phyloP scores from a whole-genome alignment of 345 rosid genomes.

The Erodium maritimum region DNA sequence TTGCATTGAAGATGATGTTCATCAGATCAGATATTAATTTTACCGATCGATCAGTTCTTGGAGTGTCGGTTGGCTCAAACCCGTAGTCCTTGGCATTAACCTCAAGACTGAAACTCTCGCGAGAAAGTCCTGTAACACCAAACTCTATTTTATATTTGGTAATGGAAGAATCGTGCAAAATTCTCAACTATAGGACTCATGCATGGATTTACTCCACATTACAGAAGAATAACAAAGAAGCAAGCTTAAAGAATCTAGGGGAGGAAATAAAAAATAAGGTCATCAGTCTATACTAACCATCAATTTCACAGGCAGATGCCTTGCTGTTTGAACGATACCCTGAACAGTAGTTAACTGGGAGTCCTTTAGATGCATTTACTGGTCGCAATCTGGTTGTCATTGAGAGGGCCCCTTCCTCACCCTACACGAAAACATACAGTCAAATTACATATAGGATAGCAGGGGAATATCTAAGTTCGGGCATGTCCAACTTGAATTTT shows the following conservation, averaged over 20 bases:
- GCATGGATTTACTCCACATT: too few species aligned
- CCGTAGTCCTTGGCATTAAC: slow-evolving; percentile 79
- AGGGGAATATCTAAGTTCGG: too few species aligned
- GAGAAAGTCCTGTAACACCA: slow-evolving; percentile 50
- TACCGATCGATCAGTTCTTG: slow-evolving; percentile 93
- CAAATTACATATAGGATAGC: background rate
- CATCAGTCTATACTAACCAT: slow-evolving; percentile 35
- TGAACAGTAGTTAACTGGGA: slow-evolving; percentile 88
- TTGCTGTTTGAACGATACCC: slow-evolving; percentile 62
- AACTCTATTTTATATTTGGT: background rate
- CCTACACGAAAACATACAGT: slow-evolving; percentile 30
- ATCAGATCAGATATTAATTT: slow-evolving; percentile 9
- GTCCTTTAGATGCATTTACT: slow-evolving; percentile 59
- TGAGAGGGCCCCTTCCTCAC: slow-evolving; percentile 95
- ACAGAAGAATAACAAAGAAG: too few species aligned
- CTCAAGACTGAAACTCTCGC: slow-evolving; percentile 68
- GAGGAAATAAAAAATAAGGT: background rate
- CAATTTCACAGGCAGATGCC: slow-evolving; percentile 57
- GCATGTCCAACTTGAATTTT: too few species aligned
- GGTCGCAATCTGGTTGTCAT: slow-evolving; percentile 83
- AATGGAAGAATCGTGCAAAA: background rate
- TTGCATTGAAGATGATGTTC: too few species aligned
- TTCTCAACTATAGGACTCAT: background rate
- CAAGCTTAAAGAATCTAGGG: background rate
- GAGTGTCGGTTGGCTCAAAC: slow-evolving; percentile 78